Base-by-base conservation (phyloP, 345 rosid species). In the Angophora floribunda region DNA sequence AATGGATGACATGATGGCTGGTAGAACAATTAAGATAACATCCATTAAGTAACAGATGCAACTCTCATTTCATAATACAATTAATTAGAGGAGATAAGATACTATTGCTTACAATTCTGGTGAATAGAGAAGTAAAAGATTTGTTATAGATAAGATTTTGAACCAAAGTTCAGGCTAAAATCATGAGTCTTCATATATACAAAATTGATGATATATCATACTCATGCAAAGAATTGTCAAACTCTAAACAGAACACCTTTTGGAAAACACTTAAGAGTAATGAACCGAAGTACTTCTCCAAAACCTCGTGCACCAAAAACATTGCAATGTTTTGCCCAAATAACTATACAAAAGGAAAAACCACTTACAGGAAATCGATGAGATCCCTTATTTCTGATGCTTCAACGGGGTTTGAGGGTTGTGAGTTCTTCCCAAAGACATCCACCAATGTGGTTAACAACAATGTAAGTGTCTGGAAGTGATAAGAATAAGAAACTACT, bases 1-100 rank as follows among this genome's bases (percentile, higher is more conserved):
- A 98, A 90, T 98, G 99, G 93, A 98, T 91, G 11, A 95, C 92
- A 79, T 98, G 99, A 92, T 97, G 99, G 86, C 99, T 97, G 95
- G 86, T 65, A 51, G 86, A 85, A 30, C 51, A 36, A 57, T 59
- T 26, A 67, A 13, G 5, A 30, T 7, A 51, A 53, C 49, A 47
- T 41, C 59, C n/a, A 50, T 75, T 41, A 75, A 28, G 84, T 3
- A 75, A 45, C 49, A 8, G 28, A 19, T 85, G 57, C 63, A 17
- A 51, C 61, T 52, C 86, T 52, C 55, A 85, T 14, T 52, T 50
- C 44, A 52, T 32, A n/a, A 9, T 13, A 85, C 86, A 75, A 41
- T 21, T 41, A 75, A 41, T 19, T 75, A 75, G 28, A 75, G 84
- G 49, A 75, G 84, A 75, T 41, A 19, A 41, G 84, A 75, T 75